Evolutionary conservation across 768 basidiomycete genomes (phyloP).

Genomic region (Russula emetica): DNA sequence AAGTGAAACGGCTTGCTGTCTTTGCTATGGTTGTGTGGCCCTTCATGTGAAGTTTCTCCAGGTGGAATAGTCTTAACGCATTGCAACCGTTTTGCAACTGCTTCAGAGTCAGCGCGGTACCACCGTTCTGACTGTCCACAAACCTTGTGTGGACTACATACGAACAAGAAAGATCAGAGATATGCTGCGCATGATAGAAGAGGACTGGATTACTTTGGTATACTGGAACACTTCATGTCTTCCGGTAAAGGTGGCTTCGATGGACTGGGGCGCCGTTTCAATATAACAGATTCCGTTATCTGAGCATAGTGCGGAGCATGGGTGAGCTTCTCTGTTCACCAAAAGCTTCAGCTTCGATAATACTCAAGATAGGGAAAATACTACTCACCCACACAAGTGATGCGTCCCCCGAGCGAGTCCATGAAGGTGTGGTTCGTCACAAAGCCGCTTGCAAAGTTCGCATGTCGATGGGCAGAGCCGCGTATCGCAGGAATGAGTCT

Average conservation of each 20-base stretch:
- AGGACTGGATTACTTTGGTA: conserved; percentile 47
- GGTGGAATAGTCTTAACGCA: conserved; percentile 48
- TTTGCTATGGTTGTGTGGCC: conserved; percentile 46
- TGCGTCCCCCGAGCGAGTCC: conserved; percentile 39
- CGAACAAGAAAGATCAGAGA: not conserved
- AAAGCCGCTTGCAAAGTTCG: conserved; percentile 52
- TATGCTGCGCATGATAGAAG: too few species aligned
- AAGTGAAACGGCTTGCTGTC: conserved; percentile 47
- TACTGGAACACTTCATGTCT: conserved; percentile 58
- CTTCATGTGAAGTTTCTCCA: conserved; percentile 41
- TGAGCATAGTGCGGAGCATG: conserved; percentile 43
- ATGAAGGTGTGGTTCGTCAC: conserved; percentile 49
- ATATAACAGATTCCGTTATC: conserved; percentile 53
- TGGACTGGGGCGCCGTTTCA: conserved; percentile 53
- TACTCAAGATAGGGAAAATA: conserved; percentile 5
- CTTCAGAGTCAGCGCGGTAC: not conserved
- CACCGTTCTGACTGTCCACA: not conserved
- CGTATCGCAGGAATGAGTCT: conserved; percentile 47
- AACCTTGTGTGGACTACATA: conserved; percentile 52
- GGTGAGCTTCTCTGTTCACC: conserved; percentile 45
- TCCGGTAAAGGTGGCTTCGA: conserved; percentile 60
- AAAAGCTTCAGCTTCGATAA: not conserved
- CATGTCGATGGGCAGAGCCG: conserved; percentile 52
- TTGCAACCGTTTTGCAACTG: conserved; percentile 48
- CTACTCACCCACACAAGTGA: conserved; percentile 56